Evolutionary conservation across 352 stramenopile genomes (phyloP), one percentile per base, ranked within the genome.

Genomic region (Phytophthora syringae): DNA sequence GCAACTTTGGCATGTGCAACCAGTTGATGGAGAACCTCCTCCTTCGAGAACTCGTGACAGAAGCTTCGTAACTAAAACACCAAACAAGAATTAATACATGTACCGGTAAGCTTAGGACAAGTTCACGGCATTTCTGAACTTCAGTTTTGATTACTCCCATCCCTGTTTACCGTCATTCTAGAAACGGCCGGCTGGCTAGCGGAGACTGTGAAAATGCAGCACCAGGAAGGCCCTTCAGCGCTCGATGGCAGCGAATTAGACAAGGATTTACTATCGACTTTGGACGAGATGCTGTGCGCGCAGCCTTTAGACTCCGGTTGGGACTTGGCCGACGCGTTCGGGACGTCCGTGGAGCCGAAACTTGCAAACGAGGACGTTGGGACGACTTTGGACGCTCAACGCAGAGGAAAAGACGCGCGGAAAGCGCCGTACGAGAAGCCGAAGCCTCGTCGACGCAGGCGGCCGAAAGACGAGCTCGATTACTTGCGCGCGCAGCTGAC

Each of bases 11-110:
- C 3, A 59, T 81, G 43, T 44, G 84, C 57, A 67, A 72, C n/a
- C 70, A 82, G 44, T 62, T 76, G 51, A 72, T 82, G 28, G 64
- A 82, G 40, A 74, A 71, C 28, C 64, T 82, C 15, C 40, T 85
- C 11, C 54, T 75, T 13, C 64, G 67, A 12, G 69, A 77, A 5
- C 54, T 70, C 32, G 63, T 69, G 52, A 57, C 32, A 12, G 25
- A 37, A 40, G 39, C 30, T 15, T 21, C 24, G n/a, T 43, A 43
- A 43, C 20, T 34, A 7, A 34, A 34, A 34, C 2, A 37, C n/a
- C n/a, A n/a, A n/a, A n/a, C n/a, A n/a, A n/a, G n/a, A n/a, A n/a
- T n/a, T n/a, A n/a, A n/a, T n/a, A n/a, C n/a, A n/a, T n/a, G n/a
- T n/a, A n/a, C n/a, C n/a, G n/a, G n/a, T n/a, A n/a, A n/a, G n/a